phyloP scores from a whole-genome alignment of 352 stramenopile species.

The Globisporangium solare region DNA sequence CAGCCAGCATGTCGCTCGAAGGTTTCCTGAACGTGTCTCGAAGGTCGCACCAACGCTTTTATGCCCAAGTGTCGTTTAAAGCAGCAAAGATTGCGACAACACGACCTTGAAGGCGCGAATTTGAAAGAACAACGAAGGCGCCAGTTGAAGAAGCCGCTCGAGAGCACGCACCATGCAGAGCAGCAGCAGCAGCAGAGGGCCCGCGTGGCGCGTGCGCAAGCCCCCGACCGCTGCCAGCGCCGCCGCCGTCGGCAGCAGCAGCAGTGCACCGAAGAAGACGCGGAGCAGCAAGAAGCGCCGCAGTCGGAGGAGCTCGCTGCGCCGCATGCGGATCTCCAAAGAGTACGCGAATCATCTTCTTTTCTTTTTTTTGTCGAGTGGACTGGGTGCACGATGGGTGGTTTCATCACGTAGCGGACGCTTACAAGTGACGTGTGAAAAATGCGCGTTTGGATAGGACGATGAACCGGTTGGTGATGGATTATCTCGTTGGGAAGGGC shows the following conservation, averaged over 20 bases:
- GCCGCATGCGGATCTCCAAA: constrained; percentile 63
- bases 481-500: constrained; percentile 77
- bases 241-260: constrained; percentile 9
- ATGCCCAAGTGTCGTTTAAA: constrained; percentile 4
- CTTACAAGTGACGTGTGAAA: neutral
- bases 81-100: constrained; percentile 2
- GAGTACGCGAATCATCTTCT: constrained; percentile 31
- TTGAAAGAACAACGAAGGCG: neutral
- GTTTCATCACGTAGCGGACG: neutral
- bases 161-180: constrained; percentile 1
- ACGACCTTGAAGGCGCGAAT: neutral
- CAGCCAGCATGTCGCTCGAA: neutral
- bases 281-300: constrained; percentile 13
- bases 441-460: constrained; percentile 25
- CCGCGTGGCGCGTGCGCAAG: constrained; percentile 6
- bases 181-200: neutral
- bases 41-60: too few relatives aligned
- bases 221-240: constrained; percentile 14
- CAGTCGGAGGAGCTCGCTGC: constrained; percentile 12
- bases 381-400: neutral
- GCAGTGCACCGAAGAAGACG: constrained; percentile 12
- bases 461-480: constrained; percentile 80
- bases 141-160: neutral
- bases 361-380: neutral
- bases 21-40: neutral